Evolutionary conservation across 1,284 basidiomycete species (phyloP), one percentile per base, ranked within the genome.

Genomic region (Earliella scabrosa): DNA sequence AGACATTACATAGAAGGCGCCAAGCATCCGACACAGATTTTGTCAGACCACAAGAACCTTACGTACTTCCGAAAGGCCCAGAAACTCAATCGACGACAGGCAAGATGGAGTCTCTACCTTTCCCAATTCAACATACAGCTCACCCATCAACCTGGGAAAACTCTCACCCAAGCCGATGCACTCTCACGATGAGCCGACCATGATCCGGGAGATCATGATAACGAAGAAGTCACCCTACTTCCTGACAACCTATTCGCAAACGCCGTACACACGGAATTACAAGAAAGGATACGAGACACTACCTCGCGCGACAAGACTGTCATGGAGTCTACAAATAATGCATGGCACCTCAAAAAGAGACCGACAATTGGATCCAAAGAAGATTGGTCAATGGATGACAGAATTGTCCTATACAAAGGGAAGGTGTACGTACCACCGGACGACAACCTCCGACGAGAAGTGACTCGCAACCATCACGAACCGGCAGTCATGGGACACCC

Each of bases 271-370:
- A 16, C 16, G 18, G 36, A 38, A 64, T 0, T 38, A 6, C 16
- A 20, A n/a, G 36, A 38, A 20, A 9, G 18, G 6, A 41, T 82
- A 0, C 75, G 80, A 0, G 64, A 75, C 34, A 64, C 77, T 34
- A 56, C 79, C 2, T 36, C 45, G 0, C 24, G 59, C 24, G 52
- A 65, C 1, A 56, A 66, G 0, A 27, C 78, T 1, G 10, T 36
- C 0, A 79, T 81, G 76, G 73, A 41, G 23, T 41, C 39, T 8
- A 20, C 21, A 4, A 20, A 23, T n/a, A 41, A 41, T 16, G 16
- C n/a, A 4, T 41, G 18, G 18, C 39, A 41, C 16, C 39, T 41
- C 14, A 4, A 41, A 8, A 20, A 41, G 23, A 16, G 23, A 11
- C 39, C 39, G 3, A 11, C 23, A 10, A 23, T 41, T 5, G 39